Evolutionary conservation across 768 basidiomycete species (phyloP), one percentile per base, ranked within the genome.

Genomic region (Boletus sensibilis): DNA sequence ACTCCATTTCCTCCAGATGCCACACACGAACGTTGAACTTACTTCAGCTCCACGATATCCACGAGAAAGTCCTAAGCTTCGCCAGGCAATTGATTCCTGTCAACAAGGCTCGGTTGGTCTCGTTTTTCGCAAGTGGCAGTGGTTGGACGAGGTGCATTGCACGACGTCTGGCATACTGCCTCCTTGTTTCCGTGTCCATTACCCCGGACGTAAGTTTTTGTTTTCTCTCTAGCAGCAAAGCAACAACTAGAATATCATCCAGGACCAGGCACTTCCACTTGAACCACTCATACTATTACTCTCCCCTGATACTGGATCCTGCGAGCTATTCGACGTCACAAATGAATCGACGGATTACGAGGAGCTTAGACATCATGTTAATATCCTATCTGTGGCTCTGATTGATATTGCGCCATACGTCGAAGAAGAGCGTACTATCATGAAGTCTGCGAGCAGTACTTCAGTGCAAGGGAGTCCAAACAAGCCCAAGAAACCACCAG

Each of bases 261-360:
- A 85, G 84, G 67, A 68, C 44, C 62, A 73, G 20, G 68, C 80
- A 14, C 86, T 84, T 10, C 74, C 82, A 4, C 76, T 92, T 9
- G 53, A 68, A n/a, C 75, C 77, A 3, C 60, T 88, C 10, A 67
- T 83, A 21, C 65, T 75, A 8, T 66, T 82, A n/a, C 73, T 92
- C 51, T 75, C 80, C 3, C 75, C 77, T 20, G 69, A 76, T 2
- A 63, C 72, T 33, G 76, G 76, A 55, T 68, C 74, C 49, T 35
- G 59, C 38, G 79, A 77, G 25, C 70, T 81, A 43, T 86, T 91
- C 58, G 78, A 83, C 23, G 64, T 87, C 38, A 58, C 80, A 25
- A 77, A 80, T 13, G 76, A 80, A 20, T 84, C 52, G n/a, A 74
- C 80, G 4, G 82, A 89, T 68, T 91, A 85, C 55, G 79, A 83